Evolutionary conservation across 345 rosid genomes (phyloP).

Genomic region (Raphanus raphanistrum): DNA sequence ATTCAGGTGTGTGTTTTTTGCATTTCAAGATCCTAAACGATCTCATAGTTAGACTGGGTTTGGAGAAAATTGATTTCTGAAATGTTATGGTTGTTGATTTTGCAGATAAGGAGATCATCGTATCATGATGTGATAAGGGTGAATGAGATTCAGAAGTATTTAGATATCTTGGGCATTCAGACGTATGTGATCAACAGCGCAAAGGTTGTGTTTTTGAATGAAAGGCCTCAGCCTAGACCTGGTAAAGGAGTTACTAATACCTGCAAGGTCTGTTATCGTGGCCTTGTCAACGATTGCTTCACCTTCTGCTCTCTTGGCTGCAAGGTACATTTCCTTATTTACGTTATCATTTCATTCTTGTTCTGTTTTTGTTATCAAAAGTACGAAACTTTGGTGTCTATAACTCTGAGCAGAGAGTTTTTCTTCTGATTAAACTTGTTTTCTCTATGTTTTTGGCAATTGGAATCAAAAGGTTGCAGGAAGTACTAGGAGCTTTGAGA

Average conservation of each 20-base stretch:
- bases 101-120: slow-evolving; percentile 90
- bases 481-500: slow-evolving; percentile 51
- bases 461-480: slow-evolving; percentile 56
- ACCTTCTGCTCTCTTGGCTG: slow-evolving; percentile 96
- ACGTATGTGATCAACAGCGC: slow-evolving; percentile 94
- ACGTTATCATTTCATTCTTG: neutral
- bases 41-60: neutral
- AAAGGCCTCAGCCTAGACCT: slow-evolving; percentile 90
- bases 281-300: slow-evolving; percentile 85
- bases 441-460: neutral
- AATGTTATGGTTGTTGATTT: neutral
- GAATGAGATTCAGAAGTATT: slow-evolving; percentile 72
- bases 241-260: slow-evolving; percentile 86
- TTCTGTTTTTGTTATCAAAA: neutral
- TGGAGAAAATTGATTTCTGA: neutral
- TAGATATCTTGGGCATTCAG: slow-evolving; percentile 82
- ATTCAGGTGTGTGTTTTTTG: slow-evolving; percentile 61
- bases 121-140: slow-evolving; percentile 96
- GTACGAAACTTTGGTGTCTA: neutral
- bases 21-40: neutral
- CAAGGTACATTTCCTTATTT: slow-evolving; percentile 57
- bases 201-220: slow-evolving; percentile 85
- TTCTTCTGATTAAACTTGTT: too few relatives aligned
- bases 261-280: slow-evolving; percentile 85
- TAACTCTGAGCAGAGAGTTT: too few relatives aligned